Base-by-base conservation (phyloP, 495 filamentous ascomycete species). In the Talaromyces trachyspermus region DNA sequence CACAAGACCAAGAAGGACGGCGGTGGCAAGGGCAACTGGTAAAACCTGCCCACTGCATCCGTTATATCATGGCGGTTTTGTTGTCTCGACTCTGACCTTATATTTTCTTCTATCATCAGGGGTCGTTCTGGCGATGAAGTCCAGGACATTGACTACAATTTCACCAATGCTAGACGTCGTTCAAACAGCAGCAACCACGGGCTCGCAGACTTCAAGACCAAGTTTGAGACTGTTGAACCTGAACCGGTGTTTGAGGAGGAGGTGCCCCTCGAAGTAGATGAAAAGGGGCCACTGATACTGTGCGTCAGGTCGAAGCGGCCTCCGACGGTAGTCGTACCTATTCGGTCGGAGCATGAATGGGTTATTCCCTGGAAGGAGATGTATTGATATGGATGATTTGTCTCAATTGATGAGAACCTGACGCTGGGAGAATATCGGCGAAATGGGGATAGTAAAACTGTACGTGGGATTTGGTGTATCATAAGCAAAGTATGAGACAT, bases 1-100 rank as follows among this genome's bases (percentile, higher is more conserved):
- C 86, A 86, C 66, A 92, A 92, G 77, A 86, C 84, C 54, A 96
- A 96, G 82, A 97, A 97, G 75, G 86, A 95, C 51, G 91, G 91
- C 43, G 85, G 80, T 42, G 91, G 91, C 33, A 92, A 88, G 64
- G 87, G 83, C 62, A 95, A 95, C 65, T 97, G 91, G 91, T 95
- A 78, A 65, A n/a, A n/a, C n/a, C n/a, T n/a, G n/a, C n/a, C n/a
- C n/a, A n/a, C n/a, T n/a, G n/a, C n/a, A n/a, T n/a, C n/a, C n/a
- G n/a, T n/a, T n/a, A n/a, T 9, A 9, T 32, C 29, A 32, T 32
- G 29, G 29, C n/a, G 9, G 29, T 9, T n/a, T n/a, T 32, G 29
- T n/a, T n/a, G 29, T 32, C 9, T n/a, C n/a, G n/a, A n/a, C n/a
- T n/a, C n/a, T n/a, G n/a, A n/a, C n/a, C n/a, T n/a, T n/a, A n/a